These are phyloP conservation scores for Botrytis byssoidea DNA, from an alignment of 2,329 filamentous ascomycete species.

Conservation along the genomic window DNA sequence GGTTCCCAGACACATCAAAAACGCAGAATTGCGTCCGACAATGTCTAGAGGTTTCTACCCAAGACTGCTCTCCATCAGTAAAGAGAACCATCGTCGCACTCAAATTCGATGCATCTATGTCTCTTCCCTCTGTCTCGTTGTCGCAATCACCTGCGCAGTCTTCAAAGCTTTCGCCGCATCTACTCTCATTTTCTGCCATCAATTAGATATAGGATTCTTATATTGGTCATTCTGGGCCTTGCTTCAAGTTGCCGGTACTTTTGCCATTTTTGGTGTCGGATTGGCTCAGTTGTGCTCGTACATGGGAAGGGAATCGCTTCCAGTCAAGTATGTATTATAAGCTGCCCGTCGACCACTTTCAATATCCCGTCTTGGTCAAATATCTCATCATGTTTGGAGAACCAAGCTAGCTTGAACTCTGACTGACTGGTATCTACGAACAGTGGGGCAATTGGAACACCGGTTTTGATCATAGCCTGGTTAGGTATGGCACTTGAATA, in stretches of 20 bases:
- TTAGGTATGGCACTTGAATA: background rate
- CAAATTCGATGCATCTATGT: constrained; percentile 43
- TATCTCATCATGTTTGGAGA: background rate
- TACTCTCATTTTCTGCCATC: constrained; percentile 52
- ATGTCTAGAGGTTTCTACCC: background rate
- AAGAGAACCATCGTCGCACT: constrained; percentile 34
- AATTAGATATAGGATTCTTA: constrained; percentile 56
- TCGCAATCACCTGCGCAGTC: constrained; percentile 48
- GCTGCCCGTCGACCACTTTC: background rate
- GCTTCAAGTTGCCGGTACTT: constrained; percentile 55
- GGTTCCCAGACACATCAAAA: background rate
- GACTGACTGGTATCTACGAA: background rate
- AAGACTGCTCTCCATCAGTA: background rate
- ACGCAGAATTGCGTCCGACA: background rate
- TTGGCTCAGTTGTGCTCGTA: constrained; percentile 39
- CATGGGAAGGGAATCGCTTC: constrained; percentile 38
- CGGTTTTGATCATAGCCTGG: constrained; percentile 52
- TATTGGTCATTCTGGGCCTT: constrained; percentile 63
- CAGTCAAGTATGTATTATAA: constrained; percentile 53
- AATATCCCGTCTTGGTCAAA: background rate
- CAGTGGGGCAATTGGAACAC: constrained; percentile 55
- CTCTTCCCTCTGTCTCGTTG: constrained; percentile 45
- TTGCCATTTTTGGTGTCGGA: constrained; percentile 56
- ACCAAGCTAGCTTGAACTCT: no score
- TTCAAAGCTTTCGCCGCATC: constrained; percentile 50